Evolutionary conservation across 2,329 filamentous ascomycete genomes (phyloP).

Genomic region (Tolypocladium pustulatum): DNA sequence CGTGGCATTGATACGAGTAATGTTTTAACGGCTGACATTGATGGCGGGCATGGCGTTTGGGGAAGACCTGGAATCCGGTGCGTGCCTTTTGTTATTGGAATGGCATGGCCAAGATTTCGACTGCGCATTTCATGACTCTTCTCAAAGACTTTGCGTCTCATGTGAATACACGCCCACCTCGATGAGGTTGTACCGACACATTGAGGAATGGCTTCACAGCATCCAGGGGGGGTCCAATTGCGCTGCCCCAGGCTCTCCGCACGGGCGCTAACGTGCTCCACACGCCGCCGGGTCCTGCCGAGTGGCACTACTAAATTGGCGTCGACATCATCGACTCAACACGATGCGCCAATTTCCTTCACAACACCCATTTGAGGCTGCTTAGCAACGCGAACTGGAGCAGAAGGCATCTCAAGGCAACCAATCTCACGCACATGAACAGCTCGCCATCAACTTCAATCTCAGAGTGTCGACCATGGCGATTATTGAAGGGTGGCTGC

Average conservation of each 20-base stretch:
- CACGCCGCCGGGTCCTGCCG: not conserved
- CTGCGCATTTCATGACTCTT: not conserved
- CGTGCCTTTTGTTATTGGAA: not conserved
- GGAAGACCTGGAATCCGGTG: not conserved
- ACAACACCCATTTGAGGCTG: not conserved
- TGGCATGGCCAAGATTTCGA: not conserved
- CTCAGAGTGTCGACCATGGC: constrained; percentile 22
- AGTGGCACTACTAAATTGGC: not conserved
- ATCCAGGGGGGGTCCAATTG: too few species aligned
- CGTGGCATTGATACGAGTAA: not conserved
- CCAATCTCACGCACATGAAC: not conserved
- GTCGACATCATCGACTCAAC: not conserved
- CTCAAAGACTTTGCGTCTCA: not conserved
- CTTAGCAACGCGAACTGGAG: not conserved
- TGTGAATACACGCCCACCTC: not conserved
- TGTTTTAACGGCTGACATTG: not conserved
- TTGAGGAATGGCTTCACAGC: too few species aligned
- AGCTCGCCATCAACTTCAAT: not conserved
- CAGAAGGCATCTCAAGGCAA: not conserved
- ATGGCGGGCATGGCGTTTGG: constrained; percentile 2
- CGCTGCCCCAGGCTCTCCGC: not conserved
- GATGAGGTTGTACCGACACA: not conserved
- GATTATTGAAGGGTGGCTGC: constrained; percentile 43
- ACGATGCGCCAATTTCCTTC: not conserved
- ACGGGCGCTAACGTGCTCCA: too few species aligned